Evolutionary conservation across 768 basidiomycete species (phyloP).

Genomic region (Albatrellus ellisii): DNA sequence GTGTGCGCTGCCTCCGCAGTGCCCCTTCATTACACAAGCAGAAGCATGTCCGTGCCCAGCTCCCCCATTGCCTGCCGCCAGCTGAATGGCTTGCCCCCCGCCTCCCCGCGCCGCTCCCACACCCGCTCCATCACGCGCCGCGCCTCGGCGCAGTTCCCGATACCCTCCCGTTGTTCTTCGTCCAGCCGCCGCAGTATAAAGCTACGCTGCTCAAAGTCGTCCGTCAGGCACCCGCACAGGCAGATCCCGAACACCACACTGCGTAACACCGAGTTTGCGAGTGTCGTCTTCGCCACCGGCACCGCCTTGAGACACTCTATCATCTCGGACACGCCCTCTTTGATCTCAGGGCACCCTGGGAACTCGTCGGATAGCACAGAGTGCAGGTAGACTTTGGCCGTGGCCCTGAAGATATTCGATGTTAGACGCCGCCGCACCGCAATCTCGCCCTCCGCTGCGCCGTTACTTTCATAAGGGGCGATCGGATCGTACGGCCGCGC

Average conservation of each 20-base stretch:
- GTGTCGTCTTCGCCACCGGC: slow-evolving; percentile 19
- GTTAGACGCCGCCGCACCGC: slow-evolving; percentile 23
- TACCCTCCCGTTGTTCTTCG: slow-evolving; percentile 33
- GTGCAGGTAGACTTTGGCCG: slow-evolving; percentile 63
- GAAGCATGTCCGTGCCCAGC: slow-evolving; percentile 23
- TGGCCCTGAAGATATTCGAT: slow-evolving; percentile 50
- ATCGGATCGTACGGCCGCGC: slow-evolving; percentile 2
- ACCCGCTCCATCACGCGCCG: slow-evolving; percentile 38
- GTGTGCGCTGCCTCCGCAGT: too few species aligned
- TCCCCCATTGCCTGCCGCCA: slow-evolving; percentile 47
- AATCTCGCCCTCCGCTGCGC: slow-evolving; percentile 15
- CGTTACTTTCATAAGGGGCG: slow-evolving; percentile 4
- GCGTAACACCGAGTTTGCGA: slow-evolving; percentile 45
- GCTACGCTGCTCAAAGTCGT: slow-evolving; percentile 28
- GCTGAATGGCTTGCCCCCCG: slow-evolving; percentile 27
- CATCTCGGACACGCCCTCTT: slow-evolving; percentile 36
- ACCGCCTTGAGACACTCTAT: slow-evolving; percentile 32
- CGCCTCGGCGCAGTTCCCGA: slow-evolving; percentile 57
- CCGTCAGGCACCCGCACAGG: slow-evolving; percentile 58
- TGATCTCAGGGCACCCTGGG: slow-evolving; percentile 54
- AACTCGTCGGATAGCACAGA: slow-evolving; percentile 64
- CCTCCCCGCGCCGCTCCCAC: slow-evolving; percentile 33
- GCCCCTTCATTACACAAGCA: slow-evolving; percentile 40
- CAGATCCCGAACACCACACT: slow-evolving; percentile 74
- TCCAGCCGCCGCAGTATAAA: slow-evolving; percentile 34